Evolutionary conservation across 345 rosid genomes (phyloP).

Genomic region (Acer negundo): DNA sequence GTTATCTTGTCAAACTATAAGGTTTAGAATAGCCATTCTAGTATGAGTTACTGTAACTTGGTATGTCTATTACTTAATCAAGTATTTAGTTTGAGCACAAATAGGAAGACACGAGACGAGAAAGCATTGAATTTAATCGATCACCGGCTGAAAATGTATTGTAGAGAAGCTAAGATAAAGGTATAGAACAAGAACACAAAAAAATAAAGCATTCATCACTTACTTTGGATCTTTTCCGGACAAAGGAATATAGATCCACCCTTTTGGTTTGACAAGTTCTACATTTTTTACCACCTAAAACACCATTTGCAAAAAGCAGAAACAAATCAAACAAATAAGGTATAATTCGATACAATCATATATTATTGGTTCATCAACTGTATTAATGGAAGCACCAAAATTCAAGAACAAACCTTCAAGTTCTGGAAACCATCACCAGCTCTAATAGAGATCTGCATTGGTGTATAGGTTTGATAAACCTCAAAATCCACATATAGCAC

Average conservation of each 20-base stretch:
- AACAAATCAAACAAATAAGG: no score
- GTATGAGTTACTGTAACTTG: neutral
- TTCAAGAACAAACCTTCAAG: conserved; percentile 55
- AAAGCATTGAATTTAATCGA: neutral
- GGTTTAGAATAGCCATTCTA: neutral
- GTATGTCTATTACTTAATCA: neutral
- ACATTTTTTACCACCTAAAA: conserved; percentile 78
- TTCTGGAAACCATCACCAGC: conserved; percentile 95
- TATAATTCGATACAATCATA: no score
- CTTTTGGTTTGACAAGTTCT: conserved; percentile 82
- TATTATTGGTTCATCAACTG: no score
- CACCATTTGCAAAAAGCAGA: neutral
- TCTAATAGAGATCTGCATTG: conserved; percentile 79
- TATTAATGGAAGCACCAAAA: no score
- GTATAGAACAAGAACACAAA: no score
- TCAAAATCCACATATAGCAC: conserved; percentile 84
- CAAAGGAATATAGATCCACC: conserved; percentile 75
- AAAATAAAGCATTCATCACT: conserved; percentile 1
- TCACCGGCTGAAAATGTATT: no score
- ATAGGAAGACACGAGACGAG: neutral
- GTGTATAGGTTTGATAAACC: conserved; percentile 92
- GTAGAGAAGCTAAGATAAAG: no score
- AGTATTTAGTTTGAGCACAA: neutral
- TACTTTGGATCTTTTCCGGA: conserved; percentile 94
- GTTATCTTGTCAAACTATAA: neutral